Evolutionary conservation across 768 basidiomycete species (phyloP).

Genomic region (Psilocybe cubensis): DNA sequence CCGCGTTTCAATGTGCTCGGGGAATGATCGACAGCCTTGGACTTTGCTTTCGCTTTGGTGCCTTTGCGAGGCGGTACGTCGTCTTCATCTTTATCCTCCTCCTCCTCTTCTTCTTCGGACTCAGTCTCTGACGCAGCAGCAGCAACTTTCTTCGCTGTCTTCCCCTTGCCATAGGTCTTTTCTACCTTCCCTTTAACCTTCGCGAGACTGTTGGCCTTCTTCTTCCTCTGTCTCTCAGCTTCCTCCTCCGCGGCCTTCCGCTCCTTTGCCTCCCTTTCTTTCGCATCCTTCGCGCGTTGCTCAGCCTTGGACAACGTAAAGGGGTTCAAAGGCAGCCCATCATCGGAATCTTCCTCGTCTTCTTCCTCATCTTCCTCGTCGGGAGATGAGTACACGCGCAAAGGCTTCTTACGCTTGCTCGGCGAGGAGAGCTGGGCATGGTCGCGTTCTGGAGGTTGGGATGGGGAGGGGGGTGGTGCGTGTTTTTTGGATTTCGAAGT

Average conservation of each 20-base stretch:
- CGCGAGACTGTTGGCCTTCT: background rate
- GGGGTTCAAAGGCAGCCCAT: constrained; percentile 9
- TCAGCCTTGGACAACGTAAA: constrained; percentile 7
- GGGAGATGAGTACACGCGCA: constrained; percentile 12
- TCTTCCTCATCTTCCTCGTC: constrained; percentile 14
- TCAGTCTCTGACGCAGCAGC: constrained; percentile 12
- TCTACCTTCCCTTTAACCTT: constrained; percentile 1
- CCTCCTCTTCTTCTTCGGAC: constrained; percentile 11
- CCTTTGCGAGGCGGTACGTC: background rate
- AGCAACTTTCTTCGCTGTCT: constrained; percentile 6
- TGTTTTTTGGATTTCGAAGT: constrained; percentile 7
- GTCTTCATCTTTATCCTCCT: constrained; percentile 13
- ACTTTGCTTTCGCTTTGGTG: background rate
- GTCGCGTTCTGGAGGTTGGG: constrained; percentile 7
- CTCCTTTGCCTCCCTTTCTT: background rate
- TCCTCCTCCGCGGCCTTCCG: too few relatives aligned
- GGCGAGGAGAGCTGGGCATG: too few relatives aligned
- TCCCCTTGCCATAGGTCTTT: constrained; percentile 9
- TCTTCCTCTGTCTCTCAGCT: too few relatives aligned
- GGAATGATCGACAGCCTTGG: background rate
- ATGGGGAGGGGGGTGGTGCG: background rate
- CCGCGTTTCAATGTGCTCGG: constrained; percentile 3
- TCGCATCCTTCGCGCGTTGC: constrained; percentile 1
- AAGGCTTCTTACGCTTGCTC: constrained; percentile 12
- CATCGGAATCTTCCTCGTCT: constrained; percentile 14